phyloP scores from a whole-genome alignment of 495 filamentous ascomycete genomes.

The Apiosordaria backusii region DNA sequence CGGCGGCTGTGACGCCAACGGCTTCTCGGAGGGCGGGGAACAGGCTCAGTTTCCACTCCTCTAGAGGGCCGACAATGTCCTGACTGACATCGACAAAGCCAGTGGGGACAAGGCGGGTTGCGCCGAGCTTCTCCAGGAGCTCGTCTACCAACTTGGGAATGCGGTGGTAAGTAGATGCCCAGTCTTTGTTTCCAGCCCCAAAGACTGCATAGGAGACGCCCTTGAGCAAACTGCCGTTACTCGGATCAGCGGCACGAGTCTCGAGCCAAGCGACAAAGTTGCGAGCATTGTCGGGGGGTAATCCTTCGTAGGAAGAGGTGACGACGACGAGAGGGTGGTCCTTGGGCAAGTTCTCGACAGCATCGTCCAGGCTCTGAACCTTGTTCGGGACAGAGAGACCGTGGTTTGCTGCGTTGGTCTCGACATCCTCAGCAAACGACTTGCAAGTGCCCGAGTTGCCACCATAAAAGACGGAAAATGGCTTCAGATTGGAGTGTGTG shows the following conservation, averaged over 20 bases:
- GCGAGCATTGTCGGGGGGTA: conserved; percentile 62
- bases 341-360: conserved; percentile 54
- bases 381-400: conserved; percentile 47
- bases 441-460: conserved; percentile 69
- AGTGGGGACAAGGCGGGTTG: conserved; percentile 43
- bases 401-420: conserved; percentile 48
- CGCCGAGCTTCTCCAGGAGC: conserved; percentile 47
- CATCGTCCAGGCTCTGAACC: conserved; percentile 49
- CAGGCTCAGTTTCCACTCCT: conserved; percentile 46
- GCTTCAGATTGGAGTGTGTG: conserved; percentile 11
- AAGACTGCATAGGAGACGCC: conserved; percentile 60
- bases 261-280: conserved; percentile 63
- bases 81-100: conserved; percentile 56
- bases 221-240: conserved; percentile 39
- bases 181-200: conserved; percentile 52
- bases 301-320: conserved; percentile 61
- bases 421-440: conserved; percentile 55
- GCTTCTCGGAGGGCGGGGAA: conserved; percentile 18
- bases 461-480: conserved; percentile 59
- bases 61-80: conserved; percentile 57
- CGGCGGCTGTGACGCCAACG: conserved; percentile 11
- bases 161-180: conserved; percentile 62
- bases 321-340: conserved; percentile 56
- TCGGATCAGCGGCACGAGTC: conserved; percentile 29
- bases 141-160: conserved; percentile 59